Conservation (phyloP, 495 filamentous ascomycete species). For the Coniosporium apollinis region DNA sequence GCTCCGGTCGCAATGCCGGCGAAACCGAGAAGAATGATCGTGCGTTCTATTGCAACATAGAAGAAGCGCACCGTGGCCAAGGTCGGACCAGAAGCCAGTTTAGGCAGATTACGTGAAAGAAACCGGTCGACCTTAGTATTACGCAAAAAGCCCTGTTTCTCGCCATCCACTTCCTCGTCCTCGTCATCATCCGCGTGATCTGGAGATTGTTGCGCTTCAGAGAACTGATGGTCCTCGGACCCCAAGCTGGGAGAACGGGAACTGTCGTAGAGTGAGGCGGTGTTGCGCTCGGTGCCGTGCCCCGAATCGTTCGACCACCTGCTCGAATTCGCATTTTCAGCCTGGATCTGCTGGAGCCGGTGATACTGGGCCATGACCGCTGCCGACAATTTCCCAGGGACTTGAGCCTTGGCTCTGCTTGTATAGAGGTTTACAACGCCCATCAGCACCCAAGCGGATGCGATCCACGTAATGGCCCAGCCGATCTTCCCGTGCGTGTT, state of each 20-base stretch:
- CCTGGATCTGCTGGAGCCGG: conserved; percentile 29
- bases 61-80: conserved; percentile 38
- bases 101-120: conserved; percentile 27
- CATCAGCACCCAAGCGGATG: conserved; percentile 50
- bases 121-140: conserved; percentile 32
- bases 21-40: conserved; percentile 49
- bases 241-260: conserved; percentile 42
- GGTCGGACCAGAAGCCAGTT: conserved; percentile 42
- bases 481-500: conserved; percentile 83
- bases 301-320: conserved; percentile 77
- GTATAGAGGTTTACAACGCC: conserved; percentile 35
- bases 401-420: conserved; percentile 29
- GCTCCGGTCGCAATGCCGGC: conserved; percentile 43
- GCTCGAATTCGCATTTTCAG: conserved; percentile 31
- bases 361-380: conserved; percentile 51
- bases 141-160: conserved; percentile 29
- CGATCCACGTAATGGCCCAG: conserved; percentile 65
- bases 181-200: conserved; percentile 26
- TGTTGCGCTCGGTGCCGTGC: conserved; percentile 63
- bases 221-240: conserved; percentile 32
- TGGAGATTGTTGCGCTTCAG: conserved; percentile 26
- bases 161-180: conserved; percentile 22
- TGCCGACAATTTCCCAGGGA: conserved; percentile 35
- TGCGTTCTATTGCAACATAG: conserved; percentile 43
- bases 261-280: conserved; percentile 45